Base-by-base conservation (phyloP, 495 filamentous ascomycete species). In the Penicillium odoratum region DNA sequence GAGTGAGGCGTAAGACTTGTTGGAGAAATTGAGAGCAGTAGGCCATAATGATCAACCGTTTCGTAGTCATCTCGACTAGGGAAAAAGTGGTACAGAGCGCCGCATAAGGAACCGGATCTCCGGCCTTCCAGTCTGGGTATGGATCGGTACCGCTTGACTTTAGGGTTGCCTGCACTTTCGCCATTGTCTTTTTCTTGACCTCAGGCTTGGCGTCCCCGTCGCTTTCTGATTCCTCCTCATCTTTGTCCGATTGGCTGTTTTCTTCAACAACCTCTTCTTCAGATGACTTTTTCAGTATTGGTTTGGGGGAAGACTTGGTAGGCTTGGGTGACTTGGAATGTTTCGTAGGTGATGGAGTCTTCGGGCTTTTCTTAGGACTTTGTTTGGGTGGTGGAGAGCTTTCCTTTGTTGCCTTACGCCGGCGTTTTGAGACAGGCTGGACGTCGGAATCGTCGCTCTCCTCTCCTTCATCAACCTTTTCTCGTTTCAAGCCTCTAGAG, bases 21-120 rank as follows among this genome's bases (percentile, higher is more conserved):
- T 90, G 88, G 30, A 98, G 83, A 66, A 98, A 97, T 3, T 91
- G 78, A 3, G 93, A 89, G 68, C 93, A 97, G 67, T 96, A 86
- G 5, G 92, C 88, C 49, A 88, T 78, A 51, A 98, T 98, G 44
- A 88, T 78, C 10, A 98, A 75, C 28, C 94, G 83, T 68, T 98
- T 98, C 5, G 90, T 89, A 0, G 93, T 98, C 77, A 94, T 83
- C 67, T 98, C 94, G 48, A 97, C 85, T 28, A 96, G 81, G 15
- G 91, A 96, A 68, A 98, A 98, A 0, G 94, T 97, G 7, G 85
- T 91, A 68, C 94, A 97, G 25, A 98, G 81, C 36, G 95, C 94
- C 29, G 93, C 95, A 62, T 98, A 98, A 10, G 94, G 94, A 0
- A 97, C 91, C 29, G 93, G 90, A 43, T 89, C 84, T 33, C 92